Conservation (phyloP, 2,329 filamentous ascomycete genomes). For the Chlorencoelia australis region DNA sequence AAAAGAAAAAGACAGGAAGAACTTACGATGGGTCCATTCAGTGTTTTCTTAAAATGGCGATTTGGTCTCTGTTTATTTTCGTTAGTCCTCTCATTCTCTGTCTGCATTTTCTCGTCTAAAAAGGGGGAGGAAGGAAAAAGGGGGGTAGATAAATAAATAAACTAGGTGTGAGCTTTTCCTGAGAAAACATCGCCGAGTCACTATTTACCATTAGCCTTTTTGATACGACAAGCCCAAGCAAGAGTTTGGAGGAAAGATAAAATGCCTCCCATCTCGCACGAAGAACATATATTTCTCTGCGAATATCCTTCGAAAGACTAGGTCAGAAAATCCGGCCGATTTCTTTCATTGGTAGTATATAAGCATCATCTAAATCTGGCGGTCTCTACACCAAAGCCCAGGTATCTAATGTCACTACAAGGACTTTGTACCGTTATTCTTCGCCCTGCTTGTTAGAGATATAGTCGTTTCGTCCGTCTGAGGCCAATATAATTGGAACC, state of each 20-base stretch:
- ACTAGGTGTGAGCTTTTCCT: conserved; percentile 42
- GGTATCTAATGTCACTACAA: conserved; percentile 66
- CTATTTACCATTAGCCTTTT: too few species aligned
- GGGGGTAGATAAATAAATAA: too few species aligned
- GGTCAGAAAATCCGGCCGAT: conserved; percentile 59
- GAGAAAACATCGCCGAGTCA: conserved; percentile 46
- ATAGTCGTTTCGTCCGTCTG: conserved; percentile 53
- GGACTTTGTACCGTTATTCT: conserved; percentile 46
- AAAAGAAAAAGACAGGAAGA: conserved; percentile 48
- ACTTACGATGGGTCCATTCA: conserved; percentile 56
- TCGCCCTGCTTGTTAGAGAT: conserved; percentile 52
- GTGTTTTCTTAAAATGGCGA: conserved; percentile 45
- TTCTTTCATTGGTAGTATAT: conserved; percentile 48
- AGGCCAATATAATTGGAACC: conserved; percentile 73
- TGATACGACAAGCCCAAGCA: too few species aligned
- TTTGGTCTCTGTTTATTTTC: too few species aligned
- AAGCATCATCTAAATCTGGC: conserved; percentile 53
- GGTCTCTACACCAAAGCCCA: conserved; percentile 61
- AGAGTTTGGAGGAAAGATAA: too few species aligned
- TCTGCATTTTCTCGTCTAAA: too few species aligned
- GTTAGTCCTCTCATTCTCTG: too few species aligned
- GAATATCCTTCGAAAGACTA: conserved; percentile 51
- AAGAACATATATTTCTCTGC: conserved; percentile 38
- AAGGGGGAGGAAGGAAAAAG: too few species aligned
- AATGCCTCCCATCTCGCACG: conserved; percentile 34